Base-by-base conservation (phyloP, 1,284 basidiomycete species). In the Acaromyces ingoldii region DNA sequence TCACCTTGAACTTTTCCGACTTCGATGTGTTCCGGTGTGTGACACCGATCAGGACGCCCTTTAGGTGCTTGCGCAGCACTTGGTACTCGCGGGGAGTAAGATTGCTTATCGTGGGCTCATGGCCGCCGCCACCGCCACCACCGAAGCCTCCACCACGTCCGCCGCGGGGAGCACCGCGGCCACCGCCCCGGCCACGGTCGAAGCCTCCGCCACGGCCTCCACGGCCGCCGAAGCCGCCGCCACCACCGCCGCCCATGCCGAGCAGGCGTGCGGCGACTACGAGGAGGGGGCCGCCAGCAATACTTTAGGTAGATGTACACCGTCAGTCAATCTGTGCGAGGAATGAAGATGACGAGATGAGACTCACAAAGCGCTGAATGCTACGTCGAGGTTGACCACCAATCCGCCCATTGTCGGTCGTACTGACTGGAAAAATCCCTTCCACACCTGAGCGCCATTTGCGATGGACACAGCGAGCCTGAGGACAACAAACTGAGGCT, bases 351-450 rank as follows among this genome's bases (percentile, higher is more conserved):
- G 29, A 30, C 29, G 13, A 13, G 29, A 30, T 30, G 29, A 30
- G 13, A 30, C 29, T 7, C 29, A 30, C 24, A 70, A 67, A 11
- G 64, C 58, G 0, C 60, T 56, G 51, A 60, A 70, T 28, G 63
- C 57, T 1, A 59, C 60, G 51, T 70, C 67, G 31, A 70, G 47
- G 42, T 70, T 70, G 54, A 70, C 49, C n/a, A 67, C 60, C 15
- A 63, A 51, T 25, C 67, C 67, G 2, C 49, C 42, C 6, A 53
- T 49, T n/a, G 58, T 60, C 31, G 65, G 60, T 13, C 64, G 58
- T 22, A 59, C 62, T 5, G 57, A 60, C 41, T 67, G 65, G 56
- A 67, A 70, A 55, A 46, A 44, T 0, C 67, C 67, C 21, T 54
- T 55, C 40, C 57, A 53, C 41, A 70, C 60, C 24, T 63, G 58